phyloP scores from a whole-genome alignment of 306 rosid species.

The Mucuna pruriens region DNA sequence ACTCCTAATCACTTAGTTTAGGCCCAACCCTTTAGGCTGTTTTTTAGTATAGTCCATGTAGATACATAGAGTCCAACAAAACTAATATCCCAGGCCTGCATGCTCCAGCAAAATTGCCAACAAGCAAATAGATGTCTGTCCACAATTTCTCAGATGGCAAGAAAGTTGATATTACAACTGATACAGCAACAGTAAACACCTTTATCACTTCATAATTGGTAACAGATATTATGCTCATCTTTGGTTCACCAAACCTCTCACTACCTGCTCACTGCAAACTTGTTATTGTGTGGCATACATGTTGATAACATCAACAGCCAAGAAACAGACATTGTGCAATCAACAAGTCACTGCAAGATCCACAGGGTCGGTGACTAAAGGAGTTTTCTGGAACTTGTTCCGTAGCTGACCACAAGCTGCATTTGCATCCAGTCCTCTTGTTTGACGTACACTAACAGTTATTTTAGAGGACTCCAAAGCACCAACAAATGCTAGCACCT shows the following conservation, averaged over 20 bases:
- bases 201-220: slow-evolving; percentile 15
- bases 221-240: slow-evolving; percentile 31
- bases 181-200: slow-evolving; percentile 28
- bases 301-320: slow-evolving; percentile 22
- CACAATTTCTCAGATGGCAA: slow-evolving; percentile 17
- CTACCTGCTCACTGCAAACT: slow-evolving; percentile 27
- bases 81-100: not conserved
- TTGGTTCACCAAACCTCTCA: slow-evolving; percentile 36
- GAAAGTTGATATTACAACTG: slow-evolving; percentile 4
- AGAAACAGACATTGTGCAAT: slow-evolving; percentile 27
- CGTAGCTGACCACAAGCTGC: slow-evolving; percentile 99
- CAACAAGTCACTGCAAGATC: slow-evolving; percentile 70
- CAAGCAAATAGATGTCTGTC: slow-evolving; percentile 20
- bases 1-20: not conserved
- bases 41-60: not conserved
- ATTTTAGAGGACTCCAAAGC: slow-evolving; percentile 76
- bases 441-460: slow-evolving; percentile 83
- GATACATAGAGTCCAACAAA: slow-evolving; percentile 33
- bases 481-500: slow-evolving; percentile 80
- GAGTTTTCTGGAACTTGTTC: slow-evolving; percentile 82
- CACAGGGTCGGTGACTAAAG: slow-evolving; percentile 44
- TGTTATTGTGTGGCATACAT: slow-evolving; percentile 1
- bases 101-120: slow-evolving; percentile 30
- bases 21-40: not conserved
- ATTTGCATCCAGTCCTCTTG: slow-evolving; percentile 94